Conservation (phyloP, 2,329 filamentous ascomycete species). For the Trichophyton mentagrophytes region DNA sequence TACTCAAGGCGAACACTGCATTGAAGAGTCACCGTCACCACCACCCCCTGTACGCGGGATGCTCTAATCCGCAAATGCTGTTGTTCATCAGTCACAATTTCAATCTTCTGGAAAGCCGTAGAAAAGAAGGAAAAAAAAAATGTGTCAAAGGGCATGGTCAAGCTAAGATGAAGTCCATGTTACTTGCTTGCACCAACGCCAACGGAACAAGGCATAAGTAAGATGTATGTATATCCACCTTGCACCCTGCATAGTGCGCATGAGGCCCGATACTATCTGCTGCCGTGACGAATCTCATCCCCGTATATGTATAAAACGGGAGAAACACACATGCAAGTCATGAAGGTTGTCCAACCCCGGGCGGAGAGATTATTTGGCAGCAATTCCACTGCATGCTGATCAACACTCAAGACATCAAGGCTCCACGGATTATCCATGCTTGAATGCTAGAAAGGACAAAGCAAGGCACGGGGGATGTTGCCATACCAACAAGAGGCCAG, state of each 20-base stretch:
- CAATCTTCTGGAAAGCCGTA: constrained; percentile 1
- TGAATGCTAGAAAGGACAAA: not conserved
- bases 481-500: not conserved
- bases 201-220: not conserved
- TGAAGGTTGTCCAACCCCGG: constrained; percentile 4
- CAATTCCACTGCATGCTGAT: not conserved
- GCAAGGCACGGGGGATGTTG: not conserved
- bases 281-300: not conserved
- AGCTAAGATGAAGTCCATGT: not conserved
- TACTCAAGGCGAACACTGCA: not conserved
- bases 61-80: not conserved
- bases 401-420: not conserved
- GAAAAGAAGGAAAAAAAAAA: not conserved
- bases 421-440: not conserved
- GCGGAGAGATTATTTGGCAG: constrained; percentile 2
- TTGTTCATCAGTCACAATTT: not conserved
- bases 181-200: not conserved
- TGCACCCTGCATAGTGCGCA: not conserved
- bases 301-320: not conserved
- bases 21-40: not conserved
- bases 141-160: not conserved
- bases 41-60: not conserved
- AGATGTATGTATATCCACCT: not conserved
- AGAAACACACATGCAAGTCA: constrained; percentile 1
- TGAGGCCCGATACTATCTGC: not conserved